phyloP scores from a whole-genome alignment of 1,139 yeast genomes.

The Yamadazyma diospyri region DNA sequence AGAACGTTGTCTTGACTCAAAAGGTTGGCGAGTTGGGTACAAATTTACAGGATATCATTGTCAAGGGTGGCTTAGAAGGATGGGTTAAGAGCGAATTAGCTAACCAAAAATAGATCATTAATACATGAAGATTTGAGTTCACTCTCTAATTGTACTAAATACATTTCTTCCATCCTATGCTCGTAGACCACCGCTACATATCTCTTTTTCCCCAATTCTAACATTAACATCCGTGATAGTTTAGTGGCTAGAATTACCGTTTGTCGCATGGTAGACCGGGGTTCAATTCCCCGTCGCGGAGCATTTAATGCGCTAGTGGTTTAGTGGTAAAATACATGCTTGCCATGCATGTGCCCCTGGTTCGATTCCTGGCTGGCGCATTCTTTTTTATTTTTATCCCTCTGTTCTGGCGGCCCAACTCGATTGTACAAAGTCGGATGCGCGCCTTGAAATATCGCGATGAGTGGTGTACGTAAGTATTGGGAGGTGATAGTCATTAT shows the following conservation, averaged over 20 bases:
- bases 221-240: constrained; percentile 36
- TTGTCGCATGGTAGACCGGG: constrained; percentile 50
- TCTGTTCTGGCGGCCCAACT: no score
- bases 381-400: constrained; percentile 8
- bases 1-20: constrained; percentile 68
- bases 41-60: constrained; percentile 92
- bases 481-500: constrained; percentile 7
- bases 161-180: no score
- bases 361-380: constrained; percentile 17
- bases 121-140: background rate
- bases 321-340: constrained; percentile 17
- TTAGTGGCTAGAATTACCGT: constrained; percentile 48
- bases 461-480: constrained; percentile 1
- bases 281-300: constrained; percentile 51
- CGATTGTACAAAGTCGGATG: no score
- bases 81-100: constrained; percentile 85
- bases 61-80: constrained; percentile 96
- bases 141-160: no score
- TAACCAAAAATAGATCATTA: no score
- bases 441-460: no score
- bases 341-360: constrained; percentile 17
- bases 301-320: constrained; percentile 17
- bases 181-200: no score
- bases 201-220: no score
- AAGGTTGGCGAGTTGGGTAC: constrained; percentile 95